A percentile compares a stretch with the other conserved stretches of the same genome.
Evolutionary conservation across 1,139 yeast genomes (phyloP).

Genomic region (Kodamaea anthophila): DNA sequence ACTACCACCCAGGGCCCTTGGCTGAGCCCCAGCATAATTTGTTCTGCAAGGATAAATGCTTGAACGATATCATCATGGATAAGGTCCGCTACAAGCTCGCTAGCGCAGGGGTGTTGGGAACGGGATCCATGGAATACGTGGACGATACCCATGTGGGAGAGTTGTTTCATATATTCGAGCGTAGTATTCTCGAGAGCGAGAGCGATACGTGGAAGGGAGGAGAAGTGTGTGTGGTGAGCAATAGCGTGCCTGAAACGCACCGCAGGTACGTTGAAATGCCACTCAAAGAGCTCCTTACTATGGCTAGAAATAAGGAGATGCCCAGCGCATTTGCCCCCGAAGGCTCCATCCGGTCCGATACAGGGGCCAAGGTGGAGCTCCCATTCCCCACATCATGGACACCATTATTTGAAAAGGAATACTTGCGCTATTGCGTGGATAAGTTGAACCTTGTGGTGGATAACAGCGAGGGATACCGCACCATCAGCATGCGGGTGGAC

Average conservation of each 20-base stretch:
- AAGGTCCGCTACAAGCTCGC: constrained; percentile 34
- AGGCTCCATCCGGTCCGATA: constrained; percentile 23
- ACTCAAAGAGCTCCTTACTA: constrained; percentile 22
- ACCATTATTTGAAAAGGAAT: constrained; percentile 26
- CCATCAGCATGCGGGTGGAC: constrained; percentile 18
- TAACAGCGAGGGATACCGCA: constrained; percentile 26
- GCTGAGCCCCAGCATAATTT: constrained; percentile 9
- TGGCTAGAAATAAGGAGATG: constrained; percentile 17
- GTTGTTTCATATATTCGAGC: constrained; percentile 28
- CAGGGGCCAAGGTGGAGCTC: constrained; percentile 22
- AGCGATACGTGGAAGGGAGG: constrained; percentile 15
- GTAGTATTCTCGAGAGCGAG: constrained; percentile 17
- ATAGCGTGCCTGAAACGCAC: constrained; percentile 17
- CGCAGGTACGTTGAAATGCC: constrained; percentile 18
- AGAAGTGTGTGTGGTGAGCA: constrained; percentile 14
- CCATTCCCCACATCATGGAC: constrained; percentile 39
- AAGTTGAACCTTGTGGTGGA: constrained; percentile 20
- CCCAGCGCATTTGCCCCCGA: constrained; percentile 13
- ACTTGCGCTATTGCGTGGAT: constrained; percentile 18
- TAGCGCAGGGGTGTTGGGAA: constrained; percentile 34
- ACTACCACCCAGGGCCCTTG: constrained; percentile 15
- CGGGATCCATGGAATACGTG: constrained; percentile 24
- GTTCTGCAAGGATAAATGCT: constrained; percentile 27
- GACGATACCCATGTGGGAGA: constrained; percentile 27
- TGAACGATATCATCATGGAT: constrained; percentile 29